Base-by-base conservation (phyloP, 164 flowering plant species). In the Stephania yunnanensis region DNA sequence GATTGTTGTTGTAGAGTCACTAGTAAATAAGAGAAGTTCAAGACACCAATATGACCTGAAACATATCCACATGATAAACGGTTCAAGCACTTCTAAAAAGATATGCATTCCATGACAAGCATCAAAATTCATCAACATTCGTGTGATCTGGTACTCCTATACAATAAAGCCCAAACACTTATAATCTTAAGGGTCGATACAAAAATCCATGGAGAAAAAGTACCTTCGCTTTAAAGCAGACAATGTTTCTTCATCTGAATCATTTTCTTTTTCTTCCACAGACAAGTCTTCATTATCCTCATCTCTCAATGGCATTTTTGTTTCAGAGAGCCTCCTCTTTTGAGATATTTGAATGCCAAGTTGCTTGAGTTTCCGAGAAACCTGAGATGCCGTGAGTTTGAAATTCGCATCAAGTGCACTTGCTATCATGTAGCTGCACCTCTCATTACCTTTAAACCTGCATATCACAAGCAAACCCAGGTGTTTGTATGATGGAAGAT, bases 361-460 rank as follows among this genome's bases (percentile, higher is more conserved):
- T 78, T 92, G 92, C 86, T 86, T 92, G 29, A 94, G 91, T 79
- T 90, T 94, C 22, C 84, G 88, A 9, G 97, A 83, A 74, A 92
- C 81, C 85, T 90, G 94, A 19, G 85, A 84, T 64, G 97, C 82
- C 31, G 95, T 86, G 74, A 90, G 82, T 61, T 69, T 77, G 63
- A 83, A 86, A 71, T 82, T 87, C 65, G 84, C 78, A 80, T 85
- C 94, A 76, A 95, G 75, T 74, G 91, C 94, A 80, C 82, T 89
- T 63, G 98, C 97, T 83, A 96, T 96, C 89, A 92, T 83, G 81
- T 81, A 80, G 80, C 87, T 89, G 86, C 98, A 96, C 80, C 84
- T 88, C 78, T 82, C 87, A 65, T 96, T 87, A 81, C 82, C 88
- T 82, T 92, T 92, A 78, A 87, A 94, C 87, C 99, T 95, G 80